phyloP scores from a whole-genome alignment of 2,329 filamentous ascomycete genomes.

The Rugonectria rugulosa region DNA sequence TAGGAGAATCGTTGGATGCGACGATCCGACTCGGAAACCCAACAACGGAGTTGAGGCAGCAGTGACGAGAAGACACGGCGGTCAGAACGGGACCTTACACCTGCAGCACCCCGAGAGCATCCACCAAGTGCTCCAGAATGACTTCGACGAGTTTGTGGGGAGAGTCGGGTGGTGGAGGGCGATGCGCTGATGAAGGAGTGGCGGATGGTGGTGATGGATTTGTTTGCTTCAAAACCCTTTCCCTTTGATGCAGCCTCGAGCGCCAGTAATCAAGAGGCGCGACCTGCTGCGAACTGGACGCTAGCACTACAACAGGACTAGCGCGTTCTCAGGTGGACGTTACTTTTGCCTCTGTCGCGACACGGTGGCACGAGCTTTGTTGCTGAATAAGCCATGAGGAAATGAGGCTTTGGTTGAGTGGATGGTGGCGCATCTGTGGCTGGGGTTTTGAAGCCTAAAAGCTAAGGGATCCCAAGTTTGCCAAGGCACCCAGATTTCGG shows the following conservation, averaged over 20 bases:
- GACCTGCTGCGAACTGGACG: conserved; percentile 7
- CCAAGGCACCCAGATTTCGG: not conserved
- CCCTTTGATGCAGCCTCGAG: conserved; percentile 33
- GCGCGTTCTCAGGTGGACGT: not conserved
- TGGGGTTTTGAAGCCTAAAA: not conserved
- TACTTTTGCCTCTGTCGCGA: conserved; percentile 2
- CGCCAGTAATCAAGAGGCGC: conserved; percentile 35
- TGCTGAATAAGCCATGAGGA: conserved; percentile 18
- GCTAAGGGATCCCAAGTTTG: too few relatives aligned
- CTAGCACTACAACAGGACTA: conserved; percentile 1
- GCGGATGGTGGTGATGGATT: conserved; percentile 37
- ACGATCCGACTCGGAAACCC: conserved; percentile 22
- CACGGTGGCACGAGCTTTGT: conserved; percentile 1
- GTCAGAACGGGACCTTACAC: conserved; percentile 44
- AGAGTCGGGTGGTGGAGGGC: conserved; percentile 21
- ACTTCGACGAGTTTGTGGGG: conserved; percentile 26
- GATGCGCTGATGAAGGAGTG: conserved; percentile 31
- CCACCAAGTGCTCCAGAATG: conserved; percentile 36
- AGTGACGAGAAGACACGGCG: conserved; percentile 39
- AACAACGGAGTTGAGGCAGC: conserved; percentile 29
- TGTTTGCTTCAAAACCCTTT: conserved; percentile 36
- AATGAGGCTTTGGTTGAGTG: conserved; percentile 4
- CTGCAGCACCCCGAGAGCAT: conserved; percentile 45
- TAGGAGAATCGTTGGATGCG: conserved; percentile 4
- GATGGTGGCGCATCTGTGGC: not conserved